Evolutionary conservation across 768 basidiomycete genomes (phyloP).

Genomic region (Termitomyces titanicus): DNA sequence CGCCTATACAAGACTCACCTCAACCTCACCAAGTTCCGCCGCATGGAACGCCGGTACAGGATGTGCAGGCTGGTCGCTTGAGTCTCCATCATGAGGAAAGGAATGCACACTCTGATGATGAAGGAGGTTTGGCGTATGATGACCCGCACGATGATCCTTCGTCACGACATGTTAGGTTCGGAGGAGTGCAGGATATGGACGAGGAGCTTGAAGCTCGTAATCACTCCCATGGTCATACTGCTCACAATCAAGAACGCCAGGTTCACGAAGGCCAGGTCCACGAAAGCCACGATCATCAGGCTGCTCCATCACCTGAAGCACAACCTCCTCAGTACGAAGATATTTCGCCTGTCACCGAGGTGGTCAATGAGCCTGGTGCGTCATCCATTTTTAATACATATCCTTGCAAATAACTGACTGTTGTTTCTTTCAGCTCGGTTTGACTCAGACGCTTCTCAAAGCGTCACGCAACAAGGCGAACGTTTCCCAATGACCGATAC

Average conservation of each 20-base stretch:
- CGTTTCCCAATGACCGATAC: slow-evolving; percentile 6
- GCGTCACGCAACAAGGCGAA: neutral
- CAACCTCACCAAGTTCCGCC: slow-evolving; percentile 36
- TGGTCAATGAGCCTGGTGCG: slow-evolving; percentile 1
- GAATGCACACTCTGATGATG: slow-evolving; percentile 24
- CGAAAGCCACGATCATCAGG: neutral
- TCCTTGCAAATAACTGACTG: neutral
- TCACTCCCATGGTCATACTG: neutral
- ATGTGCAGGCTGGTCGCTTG: neutral
- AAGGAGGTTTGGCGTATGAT: slow-evolving; percentile 36
- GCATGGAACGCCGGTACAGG: slow-evolving; percentile 21
- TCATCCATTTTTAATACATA: neutral
- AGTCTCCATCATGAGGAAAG: slow-evolving; percentile 20
- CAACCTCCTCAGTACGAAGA: slow-evolving; percentile 14
- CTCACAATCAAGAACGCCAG: neutral
- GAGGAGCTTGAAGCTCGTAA: slow-evolving; percentile 28
- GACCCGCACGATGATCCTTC: slow-evolving; percentile 7
- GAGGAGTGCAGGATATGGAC: slow-evolving; percentile 35
- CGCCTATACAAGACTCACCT: slow-evolving; percentile 21
- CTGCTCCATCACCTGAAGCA: neutral
- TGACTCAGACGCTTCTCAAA: neutral
- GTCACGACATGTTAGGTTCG: slow-evolving; percentile 41
- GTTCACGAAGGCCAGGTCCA: slow-evolving; percentile 2
- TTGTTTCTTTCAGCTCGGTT: neutral
- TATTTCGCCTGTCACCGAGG: slow-evolving; percentile 1